These are phyloP conservation scores for Fusarium sp. DNA, from an alignment of 2,329 filamentous ascomycete genomes.

Conservation along the genomic window DNA sequence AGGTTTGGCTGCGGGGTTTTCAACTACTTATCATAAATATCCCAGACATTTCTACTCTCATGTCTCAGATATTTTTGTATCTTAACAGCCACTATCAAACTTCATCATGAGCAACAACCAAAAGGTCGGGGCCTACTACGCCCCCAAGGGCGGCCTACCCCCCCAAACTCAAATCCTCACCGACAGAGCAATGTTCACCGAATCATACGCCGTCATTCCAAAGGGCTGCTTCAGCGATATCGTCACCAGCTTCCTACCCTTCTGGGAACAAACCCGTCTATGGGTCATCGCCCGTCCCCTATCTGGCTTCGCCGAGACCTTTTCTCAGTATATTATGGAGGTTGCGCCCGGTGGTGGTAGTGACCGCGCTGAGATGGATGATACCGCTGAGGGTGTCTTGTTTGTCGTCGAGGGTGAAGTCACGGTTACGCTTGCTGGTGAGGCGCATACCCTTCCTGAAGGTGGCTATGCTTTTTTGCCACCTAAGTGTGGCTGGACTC, in stretches of 20 bases:
- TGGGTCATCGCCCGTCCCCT: slow-evolving; percentile 31
- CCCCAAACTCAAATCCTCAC: slow-evolving; percentile 31
- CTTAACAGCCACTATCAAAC: neutral
- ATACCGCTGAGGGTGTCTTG: slow-evolving; percentile 24
- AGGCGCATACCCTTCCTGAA: slow-evolving; percentile 10
- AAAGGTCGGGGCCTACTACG: slow-evolving; percentile 25
- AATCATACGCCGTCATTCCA: slow-evolving; percentile 33
- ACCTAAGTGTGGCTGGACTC: slow-evolving; percentile 31
- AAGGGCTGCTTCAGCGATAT: slow-evolving; percentile 37
- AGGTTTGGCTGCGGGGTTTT: slow-evolving; percentile 4
- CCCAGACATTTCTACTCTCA: too few relatives aligned
- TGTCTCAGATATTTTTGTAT: too few relatives aligned
- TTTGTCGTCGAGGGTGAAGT: slow-evolving; percentile 31
- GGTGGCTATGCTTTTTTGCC: slow-evolving; percentile 29
- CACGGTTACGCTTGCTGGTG: slow-evolving; percentile 10
- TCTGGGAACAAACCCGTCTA: slow-evolving; percentile 31
- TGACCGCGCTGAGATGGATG: slow-evolving; percentile 28
- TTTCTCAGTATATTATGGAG: slow-evolving; percentile 35
- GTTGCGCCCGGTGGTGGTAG: slow-evolving; percentile 26
- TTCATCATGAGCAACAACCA: slow-evolving; percentile 12
- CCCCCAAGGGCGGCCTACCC: slow-evolving; percentile 28
- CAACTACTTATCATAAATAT: neutral
- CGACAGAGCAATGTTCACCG: slow-evolving; percentile 33
- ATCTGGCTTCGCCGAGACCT: slow-evolving; percentile 31
- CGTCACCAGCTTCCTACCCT: slow-evolving; percentile 30